A percentile compares a stretch with the other conserved stretches of the same genome.
phyloP scores from a whole-genome alignment of 768 basidiomycete genomes.

The Lactarius pseudohatsudake region DNA sequence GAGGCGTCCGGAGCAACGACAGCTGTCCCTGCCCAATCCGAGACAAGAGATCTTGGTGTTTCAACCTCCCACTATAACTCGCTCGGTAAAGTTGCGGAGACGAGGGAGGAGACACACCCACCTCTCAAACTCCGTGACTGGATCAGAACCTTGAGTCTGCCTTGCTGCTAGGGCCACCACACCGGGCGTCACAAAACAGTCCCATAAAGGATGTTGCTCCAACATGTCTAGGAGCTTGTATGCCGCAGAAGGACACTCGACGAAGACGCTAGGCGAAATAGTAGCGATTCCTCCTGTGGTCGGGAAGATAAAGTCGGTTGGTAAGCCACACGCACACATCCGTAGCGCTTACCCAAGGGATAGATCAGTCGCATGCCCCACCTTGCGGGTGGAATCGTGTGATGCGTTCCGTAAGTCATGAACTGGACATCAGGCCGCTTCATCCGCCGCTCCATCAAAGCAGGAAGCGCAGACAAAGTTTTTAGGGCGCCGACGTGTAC shows the following conservation, averaged over 20 bases:
- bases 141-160: constrained; percentile 35
- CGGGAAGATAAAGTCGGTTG: constrained; percentile 4
- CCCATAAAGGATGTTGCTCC: constrained; percentile 64
- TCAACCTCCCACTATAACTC: constrained; percentile 25
- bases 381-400: constrained; percentile 45
- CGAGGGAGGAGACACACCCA: neutral
- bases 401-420: constrained; percentile 67
- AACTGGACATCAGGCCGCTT: constrained; percentile 53
- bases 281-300: constrained; percentile 67
- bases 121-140: constrained; percentile 28
- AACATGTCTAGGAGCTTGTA: constrained; percentile 51
- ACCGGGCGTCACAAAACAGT: constrained; percentile 62
- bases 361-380: constrained; percentile 72
- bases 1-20: constrained; percentile 53
- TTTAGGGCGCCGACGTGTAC: constrained; percentile 60
- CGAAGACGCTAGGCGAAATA: constrained; percentile 62
- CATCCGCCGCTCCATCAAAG: constrained; percentile 47
- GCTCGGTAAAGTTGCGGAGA: constrained; percentile 6
- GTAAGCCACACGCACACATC: neutral
- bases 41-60: constrained; percentile 39
- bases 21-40: constrained; percentile 58
- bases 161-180: constrained; percentile 58
- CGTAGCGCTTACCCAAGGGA: constrained; percentile 53
- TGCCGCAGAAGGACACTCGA: constrained; percentile 51
- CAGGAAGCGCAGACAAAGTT: constrained; percentile 49